Evolutionary conservation across 2,329 filamentous ascomycete genomes (phyloP).

Genomic region (Cladophialophora exuberans): DNA sequence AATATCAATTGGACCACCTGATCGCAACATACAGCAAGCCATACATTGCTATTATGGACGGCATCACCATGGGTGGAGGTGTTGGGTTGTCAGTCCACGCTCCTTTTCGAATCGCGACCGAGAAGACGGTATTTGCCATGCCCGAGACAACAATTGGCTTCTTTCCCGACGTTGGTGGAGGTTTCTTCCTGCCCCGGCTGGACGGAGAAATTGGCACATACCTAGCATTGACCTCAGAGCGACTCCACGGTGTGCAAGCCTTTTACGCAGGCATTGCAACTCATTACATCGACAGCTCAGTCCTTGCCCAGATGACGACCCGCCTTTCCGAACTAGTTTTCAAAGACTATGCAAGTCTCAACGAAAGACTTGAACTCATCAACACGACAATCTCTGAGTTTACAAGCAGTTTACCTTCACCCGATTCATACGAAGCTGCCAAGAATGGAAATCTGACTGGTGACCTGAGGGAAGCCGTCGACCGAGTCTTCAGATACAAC

Average conservation of each 20-base stretch:
- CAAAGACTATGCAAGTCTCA: conserved; percentile 69
- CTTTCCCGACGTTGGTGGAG: conserved; percentile 96
- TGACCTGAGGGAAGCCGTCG: conserved; percentile 75
- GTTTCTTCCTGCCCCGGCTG: conserved; percentile 92
- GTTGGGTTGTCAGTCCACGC: conserved; percentile 94
- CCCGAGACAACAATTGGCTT: conserved; percentile 98
- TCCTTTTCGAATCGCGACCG: conserved; percentile 93
- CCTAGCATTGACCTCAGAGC: conserved; percentile 86
- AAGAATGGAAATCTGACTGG: conserved; percentile 60
- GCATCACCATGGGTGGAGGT: conserved; percentile 97
- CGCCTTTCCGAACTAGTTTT: conserved; percentile 90
- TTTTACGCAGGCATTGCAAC: conserved; percentile 93
- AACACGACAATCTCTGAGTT: conserved; percentile 92
- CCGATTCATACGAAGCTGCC: conserved; percentile 58
- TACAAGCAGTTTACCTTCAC: conserved; percentile 74
- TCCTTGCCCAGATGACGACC: conserved; percentile 76
- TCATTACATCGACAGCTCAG: conserved; percentile 92
- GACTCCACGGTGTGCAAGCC: conserved; percentile 78
- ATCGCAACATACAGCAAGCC: conserved; percentile 94
- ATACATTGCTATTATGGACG: conserved; percentile 94
- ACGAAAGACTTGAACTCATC: conserved; percentile 70
- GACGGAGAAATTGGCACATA: conserved; percentile 87
- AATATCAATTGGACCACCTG: conserved; percentile 95
- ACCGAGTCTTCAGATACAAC: conserved; percentile 75
- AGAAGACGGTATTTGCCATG: conserved; percentile 96